Evolutionary conservation across 805 yeast genomes (phyloP), one percentile per base, ranked within the genome.

Genomic region (Candida adriatica): DNA sequence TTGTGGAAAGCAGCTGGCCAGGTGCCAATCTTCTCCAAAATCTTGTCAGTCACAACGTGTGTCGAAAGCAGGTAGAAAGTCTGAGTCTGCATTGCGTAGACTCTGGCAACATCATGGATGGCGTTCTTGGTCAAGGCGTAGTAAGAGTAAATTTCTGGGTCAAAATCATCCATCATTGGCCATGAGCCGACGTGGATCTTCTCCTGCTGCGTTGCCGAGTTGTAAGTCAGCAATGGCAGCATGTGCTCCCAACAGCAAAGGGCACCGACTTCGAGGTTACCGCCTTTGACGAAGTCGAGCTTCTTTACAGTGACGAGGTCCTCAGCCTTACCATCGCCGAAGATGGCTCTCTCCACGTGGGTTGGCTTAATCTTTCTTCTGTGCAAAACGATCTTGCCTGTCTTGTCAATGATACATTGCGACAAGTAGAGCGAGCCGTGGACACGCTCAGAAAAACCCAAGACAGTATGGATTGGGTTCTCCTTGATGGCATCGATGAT

Each of bases 361-460:
- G 22, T 19, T 19, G 22, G 22, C 22, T 19, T 19, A 11, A 19
- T 8, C 11, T 19, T 19, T 19, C 22, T 19, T 19, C 22, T 19
- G 22, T 19, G 22, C 22, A 19, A 11, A 8, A 19, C 22, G n/a
- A 13, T 13, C 8, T 13, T 21, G 4, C 25, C 24, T 18, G 14
- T 22, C 29, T 24, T 29, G 15, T 26, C 31, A 26, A 29, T 31
- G 34, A 27, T 27, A 13, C 21, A 16, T 27, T 43, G 48, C 8
- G 41, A 24, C 11, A 43, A 25, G 35, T 39, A 43, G 10, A 43
- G 35, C 8, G 48, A 40, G 8, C 44, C 39, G 16, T 32, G 30
- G n/a, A 36, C 43, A 10, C 34, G 31, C 34, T 43, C 48, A 18
- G 38, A 33, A 22, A 29, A 34, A 8, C 43, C 34, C 16, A 36